Percentiles rank a stretch among this genome's conserved stretches.
phyloP scores from a whole-genome alignment of 441 rosid species.

The Manihot esculenta region DNA sequence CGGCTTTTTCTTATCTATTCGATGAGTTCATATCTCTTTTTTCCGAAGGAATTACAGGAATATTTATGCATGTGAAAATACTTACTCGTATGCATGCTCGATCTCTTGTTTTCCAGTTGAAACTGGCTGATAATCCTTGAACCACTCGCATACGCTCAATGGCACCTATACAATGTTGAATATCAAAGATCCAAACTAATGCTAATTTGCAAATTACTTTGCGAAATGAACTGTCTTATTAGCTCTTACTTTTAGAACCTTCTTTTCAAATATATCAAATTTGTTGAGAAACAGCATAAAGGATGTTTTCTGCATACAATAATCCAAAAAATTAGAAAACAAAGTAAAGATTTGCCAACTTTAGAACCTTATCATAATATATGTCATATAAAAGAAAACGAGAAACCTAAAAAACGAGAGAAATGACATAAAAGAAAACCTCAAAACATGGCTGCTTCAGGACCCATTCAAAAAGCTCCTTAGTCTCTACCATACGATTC shows the following conservation, averaged over 20 bases:
- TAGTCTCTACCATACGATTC: constrained; percentile 93
- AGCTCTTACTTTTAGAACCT: constrained; percentile 70
- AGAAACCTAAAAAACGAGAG: not conserved
- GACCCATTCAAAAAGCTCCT: constrained; percentile 97
- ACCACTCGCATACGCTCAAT: constrained; percentile 82
- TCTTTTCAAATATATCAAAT: constrained; percentile 95
- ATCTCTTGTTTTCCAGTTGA: constrained; percentile 88
- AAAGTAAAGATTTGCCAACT: not conserved
- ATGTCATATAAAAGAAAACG: not conserved
- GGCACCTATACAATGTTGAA: constrained; percentile 54
- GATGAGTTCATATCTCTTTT: not conserved
- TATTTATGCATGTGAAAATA: not conserved
- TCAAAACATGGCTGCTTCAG: constrained; percentile 97
- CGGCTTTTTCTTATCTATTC: not conserved
- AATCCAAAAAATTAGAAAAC: constrained; percentile 6
- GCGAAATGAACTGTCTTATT: not conserved
- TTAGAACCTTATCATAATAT: not conserved
- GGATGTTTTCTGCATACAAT: constrained; percentile 78
- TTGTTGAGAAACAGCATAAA: constrained; percentile 96
- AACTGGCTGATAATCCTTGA: constrained; percentile 83
- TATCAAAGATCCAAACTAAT: constrained; percentile 9
- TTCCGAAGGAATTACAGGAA: not conserved
- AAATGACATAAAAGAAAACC: constrained; percentile 39
- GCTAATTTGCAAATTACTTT: not conserved
- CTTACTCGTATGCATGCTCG: constrained; percentile 97